A percentile compares a stretch with the other conserved stretches of the same genome.
Evolutionary conservation across 257 asterid genomes (phyloP).

Genomic region (Petunia secreta): DNA sequence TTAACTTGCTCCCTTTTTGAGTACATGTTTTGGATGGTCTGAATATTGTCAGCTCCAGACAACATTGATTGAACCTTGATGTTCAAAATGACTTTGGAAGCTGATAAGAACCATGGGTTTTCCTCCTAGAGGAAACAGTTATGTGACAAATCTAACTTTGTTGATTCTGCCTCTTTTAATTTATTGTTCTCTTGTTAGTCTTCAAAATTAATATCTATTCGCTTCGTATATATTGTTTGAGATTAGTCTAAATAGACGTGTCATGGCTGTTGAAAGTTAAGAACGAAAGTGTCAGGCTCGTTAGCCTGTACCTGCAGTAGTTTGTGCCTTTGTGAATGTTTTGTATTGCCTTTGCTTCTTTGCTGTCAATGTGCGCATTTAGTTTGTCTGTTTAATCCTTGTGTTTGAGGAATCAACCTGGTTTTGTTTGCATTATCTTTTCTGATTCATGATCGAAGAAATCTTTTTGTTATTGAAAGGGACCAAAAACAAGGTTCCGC

Average conservation of each 20-base stretch:
- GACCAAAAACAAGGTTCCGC: too few relatives aligned
- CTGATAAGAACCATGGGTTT: not conserved
- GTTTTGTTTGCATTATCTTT: not conserved
- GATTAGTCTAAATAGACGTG: not conserved
- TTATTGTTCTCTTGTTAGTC: not conserved
- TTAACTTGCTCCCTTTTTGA: not conserved
- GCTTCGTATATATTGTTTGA: not conserved
- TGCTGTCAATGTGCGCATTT: not conserved
- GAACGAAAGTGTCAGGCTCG: not conserved
- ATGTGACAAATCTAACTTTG: not conserved
- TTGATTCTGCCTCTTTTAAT: not conserved
- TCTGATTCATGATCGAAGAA: not conserved
- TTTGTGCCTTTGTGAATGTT: not conserved
- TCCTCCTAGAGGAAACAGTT: not conserved
- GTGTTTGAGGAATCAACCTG: not conserved
- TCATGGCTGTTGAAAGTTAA: not conserved
- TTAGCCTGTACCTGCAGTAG: not conserved
- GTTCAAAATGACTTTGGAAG: conserved; percentile 1
- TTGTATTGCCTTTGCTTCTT: not conserved
- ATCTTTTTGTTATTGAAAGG: not conserved
- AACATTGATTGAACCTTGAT: not conserved
- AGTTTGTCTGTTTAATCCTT: not conserved
- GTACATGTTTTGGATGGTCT: not conserved
- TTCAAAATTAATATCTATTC: not conserved
- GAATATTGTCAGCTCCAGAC: not conserved